Base-by-base conservation (phyloP, 78 protist genomes). In the Polysphondylium violaceum region DNA sequence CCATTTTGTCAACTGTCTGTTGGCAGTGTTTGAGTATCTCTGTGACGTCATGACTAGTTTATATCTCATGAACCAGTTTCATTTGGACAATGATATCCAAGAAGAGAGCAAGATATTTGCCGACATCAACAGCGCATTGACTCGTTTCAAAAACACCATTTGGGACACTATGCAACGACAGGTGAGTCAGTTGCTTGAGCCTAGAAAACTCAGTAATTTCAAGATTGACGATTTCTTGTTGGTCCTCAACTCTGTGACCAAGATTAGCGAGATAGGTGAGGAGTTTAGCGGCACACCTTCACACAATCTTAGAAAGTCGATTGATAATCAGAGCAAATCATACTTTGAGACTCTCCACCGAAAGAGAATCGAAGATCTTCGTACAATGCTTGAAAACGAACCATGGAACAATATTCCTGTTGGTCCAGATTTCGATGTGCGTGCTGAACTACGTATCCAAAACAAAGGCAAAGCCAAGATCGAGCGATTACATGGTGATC, bases 141-240 rank as follows among this genome's bases (percentile, higher is more conserved):
- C 76, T 11, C 67, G 91, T 69, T 83, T 83, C 31, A 83, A 83
- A 69, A 83, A 72, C 6, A 63, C 91, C 1, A 83, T 83, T 29
- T 83, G 91, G 91, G 91, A 83, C 44, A 83, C 79, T 0, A 83
- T 83, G 91, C 91, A 83, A 58, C 67, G 69, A 58, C 91, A 83
- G 25, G 79, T 83, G 5, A 43, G 81, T 0, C 35, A 29, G 36
- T 25, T 83, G 56, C 44, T 83, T 21, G 69, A 51, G 41, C 78
- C 78, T 27, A 67, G 91, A 55, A 83, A 83, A 44, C 23, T 83
- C 16, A 56, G 74, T 14, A 69, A 74, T 40, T 83, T 83, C 35
- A 83, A 83, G 58, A 83, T 83, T 50, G 91, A 83, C 58, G 91
- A 83, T 56, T 83, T 83, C 79, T 50, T 55, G 6, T 69, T 83